Evolutionary conservation across 2,329 filamentous ascomycete species (phyloP).

Genomic region (Colletotrichum spinosum): DNA sequence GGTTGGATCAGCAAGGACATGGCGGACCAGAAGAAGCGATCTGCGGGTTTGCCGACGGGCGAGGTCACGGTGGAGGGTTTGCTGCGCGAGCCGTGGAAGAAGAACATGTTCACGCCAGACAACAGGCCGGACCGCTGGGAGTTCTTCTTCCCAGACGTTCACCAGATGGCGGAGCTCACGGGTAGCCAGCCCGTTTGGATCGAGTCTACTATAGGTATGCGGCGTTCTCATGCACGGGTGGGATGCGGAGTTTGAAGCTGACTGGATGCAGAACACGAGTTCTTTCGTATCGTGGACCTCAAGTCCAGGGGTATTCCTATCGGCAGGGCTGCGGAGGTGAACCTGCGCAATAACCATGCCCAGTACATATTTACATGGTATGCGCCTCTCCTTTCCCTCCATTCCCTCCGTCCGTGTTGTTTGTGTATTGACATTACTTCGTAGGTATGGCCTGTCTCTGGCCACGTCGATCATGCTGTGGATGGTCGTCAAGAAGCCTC

Average conservation of each 20-base stretch:
- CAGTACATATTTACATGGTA: conserved; percentile 99
- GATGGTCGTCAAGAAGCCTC: conserved; percentile 92
- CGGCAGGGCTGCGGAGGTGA: conserved; percentile 88
- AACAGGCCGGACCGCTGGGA: conserved; percentile 86
- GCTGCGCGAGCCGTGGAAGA: conserved; percentile 91
- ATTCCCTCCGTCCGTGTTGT: neutral
- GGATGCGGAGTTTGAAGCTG: conserved; percentile 7
- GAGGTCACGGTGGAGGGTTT: conserved; percentile 86
- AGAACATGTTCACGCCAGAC: conserved; percentile 96
- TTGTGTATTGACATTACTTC: conserved; percentile 23
- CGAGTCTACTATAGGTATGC: conserved; percentile 90
- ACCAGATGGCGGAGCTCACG: conserved; percentile 86
- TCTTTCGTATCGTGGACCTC: conserved; percentile 80
- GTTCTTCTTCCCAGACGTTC: conserved; percentile 96
- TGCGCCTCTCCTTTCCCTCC: conserved; percentile 20
- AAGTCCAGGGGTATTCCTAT: conserved; percentile 88
- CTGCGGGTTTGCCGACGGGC: conserved; percentile 74
- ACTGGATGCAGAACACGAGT: conserved; percentile 74
- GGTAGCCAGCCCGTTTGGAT: conserved; percentile 93
- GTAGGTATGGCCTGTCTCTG: conserved; percentile 85
- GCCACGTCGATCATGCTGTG: conserved; percentile 96
- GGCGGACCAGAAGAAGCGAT: conserved; percentile 72
- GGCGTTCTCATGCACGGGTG: neutral
- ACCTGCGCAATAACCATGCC: conserved; percentile 93
- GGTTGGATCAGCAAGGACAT: conserved; percentile 91